Evolutionary conservation across 1,139 yeast species (phyloP).

Genomic region (Yamadazyma aaseri): DNA sequence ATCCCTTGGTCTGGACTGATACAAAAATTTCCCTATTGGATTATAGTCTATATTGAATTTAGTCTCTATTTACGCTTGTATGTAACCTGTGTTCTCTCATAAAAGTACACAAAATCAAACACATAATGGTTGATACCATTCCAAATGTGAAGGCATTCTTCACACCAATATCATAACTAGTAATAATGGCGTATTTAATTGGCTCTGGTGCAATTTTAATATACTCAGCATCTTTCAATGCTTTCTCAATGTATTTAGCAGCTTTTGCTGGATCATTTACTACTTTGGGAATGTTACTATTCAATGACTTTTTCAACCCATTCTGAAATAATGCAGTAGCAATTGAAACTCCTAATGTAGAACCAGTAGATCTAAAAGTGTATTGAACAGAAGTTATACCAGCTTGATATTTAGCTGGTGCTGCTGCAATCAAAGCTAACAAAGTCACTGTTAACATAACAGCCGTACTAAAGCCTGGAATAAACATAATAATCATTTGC

Average conservation of each 20-base stretch:
- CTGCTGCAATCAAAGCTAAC: constrained; percentile 64
- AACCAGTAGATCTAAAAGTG: constrained; percentile 72
- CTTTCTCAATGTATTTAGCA: constrained; percentile 44
- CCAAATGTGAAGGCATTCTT: constrained; percentile 54
- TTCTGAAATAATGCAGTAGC: constrained; percentile 66
- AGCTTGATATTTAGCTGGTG: constrained; percentile 63
- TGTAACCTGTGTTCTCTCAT: constrained; percentile 48
- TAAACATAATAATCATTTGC: constrained; percentile 33
- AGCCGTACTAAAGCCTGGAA: constrained; percentile 60
- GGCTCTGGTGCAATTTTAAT: constrained; percentile 48
- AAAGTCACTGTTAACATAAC: constrained; percentile 65
- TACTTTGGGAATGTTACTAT: constrained; percentile 20
- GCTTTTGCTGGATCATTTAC: constrained; percentile 35
- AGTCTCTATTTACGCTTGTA: constrained; percentile 37
- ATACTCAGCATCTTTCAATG: constrained; percentile 58
- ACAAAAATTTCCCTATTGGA: too few species aligned
- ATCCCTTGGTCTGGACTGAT: too few species aligned
- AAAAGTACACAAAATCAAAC: constrained; percentile 34
- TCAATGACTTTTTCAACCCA: constrained; percentile 20
- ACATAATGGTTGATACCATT: constrained; percentile 34
- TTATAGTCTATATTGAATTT: constrained; percentile 1
- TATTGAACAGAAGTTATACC: constrained; percentile 75
- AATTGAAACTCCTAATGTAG: constrained; percentile 68
- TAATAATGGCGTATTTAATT: constrained; percentile 43
- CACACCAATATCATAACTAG: constrained; percentile 51